Conservation (phyloP, 805 yeast species). For the Zygosaccharomyces gambellarensis region DNA sequence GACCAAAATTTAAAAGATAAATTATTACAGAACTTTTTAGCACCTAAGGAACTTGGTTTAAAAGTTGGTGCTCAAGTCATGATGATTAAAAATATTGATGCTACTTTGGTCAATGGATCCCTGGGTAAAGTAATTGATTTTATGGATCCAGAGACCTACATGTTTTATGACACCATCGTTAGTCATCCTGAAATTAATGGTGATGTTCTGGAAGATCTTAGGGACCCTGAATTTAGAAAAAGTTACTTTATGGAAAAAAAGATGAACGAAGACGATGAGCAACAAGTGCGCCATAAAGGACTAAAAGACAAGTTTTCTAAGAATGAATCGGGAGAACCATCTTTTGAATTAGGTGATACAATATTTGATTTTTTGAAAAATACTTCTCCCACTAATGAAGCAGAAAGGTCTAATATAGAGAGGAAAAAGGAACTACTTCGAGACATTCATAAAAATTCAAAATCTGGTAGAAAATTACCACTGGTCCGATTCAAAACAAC, state of each 20-base stretch:
- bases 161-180: constrained; percentile 34
- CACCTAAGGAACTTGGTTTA: constrained; percentile 51
- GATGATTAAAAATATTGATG: constrained; percentile 74
- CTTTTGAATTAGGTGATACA: constrained; percentile 37
- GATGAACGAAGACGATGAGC: constrained; percentile 14
- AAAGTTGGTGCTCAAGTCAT: constrained; percentile 77
- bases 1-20: constrained; percentile 42
- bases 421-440: constrained; percentile 46
- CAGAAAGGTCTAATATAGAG: constrained; percentile 34
- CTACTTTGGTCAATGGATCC: constrained; percentile 69
- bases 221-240: constrained; percentile 16
- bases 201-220: constrained; percentile 18
- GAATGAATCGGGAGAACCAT: constrained; percentile 10
- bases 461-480: constrained; percentile 51
- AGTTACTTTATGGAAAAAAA: constrained; percentile 23
- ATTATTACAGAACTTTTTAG: constrained; percentile 53
- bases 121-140: constrained; percentile 65
- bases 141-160: constrained; percentile 47
- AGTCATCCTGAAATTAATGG: constrained; percentile 16
- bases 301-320: constrained; percentile 24
- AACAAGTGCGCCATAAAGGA: constrained; percentile 18
- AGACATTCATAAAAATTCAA: constrained; percentile 42
- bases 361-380: constrained; percentile 46
- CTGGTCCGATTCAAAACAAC: constrained; percentile 69
- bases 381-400: constrained; percentile 24